These are phyloP conservation scores for Pythium utonaiense DNA, from an alignment of 352 stramenopile genomes.

Conservation along the genomic window DNA sequence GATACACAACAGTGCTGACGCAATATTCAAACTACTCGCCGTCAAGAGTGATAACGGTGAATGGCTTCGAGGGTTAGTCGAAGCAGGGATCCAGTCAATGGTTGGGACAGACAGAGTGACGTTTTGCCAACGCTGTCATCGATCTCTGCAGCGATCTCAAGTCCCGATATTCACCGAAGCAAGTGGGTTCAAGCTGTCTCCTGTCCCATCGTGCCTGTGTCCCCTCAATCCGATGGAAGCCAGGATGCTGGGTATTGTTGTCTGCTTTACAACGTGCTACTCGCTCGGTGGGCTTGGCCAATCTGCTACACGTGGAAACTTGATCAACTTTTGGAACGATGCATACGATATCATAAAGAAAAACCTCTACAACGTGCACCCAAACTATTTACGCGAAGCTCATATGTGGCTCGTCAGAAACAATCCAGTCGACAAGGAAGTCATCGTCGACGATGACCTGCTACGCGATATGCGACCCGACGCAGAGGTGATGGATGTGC, in stretches of 20 bases:
- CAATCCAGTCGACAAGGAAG: slow-evolving; percentile 2
- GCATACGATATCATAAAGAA: slow-evolving; percentile 7
- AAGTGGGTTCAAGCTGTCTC: neutral
- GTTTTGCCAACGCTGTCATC: neutral
- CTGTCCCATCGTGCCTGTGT: neutral
- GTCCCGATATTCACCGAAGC: neutral
- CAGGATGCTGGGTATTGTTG: neutral
- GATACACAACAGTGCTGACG: neutral
- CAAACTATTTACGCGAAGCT: slow-evolving; percentile 7
- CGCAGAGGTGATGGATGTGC: neutral
- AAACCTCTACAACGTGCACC: neutral
- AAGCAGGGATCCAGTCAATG: neutral
- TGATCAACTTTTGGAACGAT: slow-evolving; percentile 15
- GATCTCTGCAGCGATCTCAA: neutral
- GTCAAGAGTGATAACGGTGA: neutral
- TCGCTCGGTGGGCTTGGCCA: neutral
- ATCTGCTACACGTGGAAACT: slow-evolving; percentile 6
- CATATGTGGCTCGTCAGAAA: neutral
- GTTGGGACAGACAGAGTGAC: neutral
- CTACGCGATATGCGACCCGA: neutral
- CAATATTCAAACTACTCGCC: neutral
- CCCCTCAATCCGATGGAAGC: slow-evolving; percentile 4
- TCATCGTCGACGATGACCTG: slow-evolving; percentile 1
- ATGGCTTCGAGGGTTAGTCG: neutral
- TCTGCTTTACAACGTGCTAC: slow-evolving; percentile 9